Conservation (phyloP, 1,139 yeast genomes). For the Scheffersomyces titani region DNA sequence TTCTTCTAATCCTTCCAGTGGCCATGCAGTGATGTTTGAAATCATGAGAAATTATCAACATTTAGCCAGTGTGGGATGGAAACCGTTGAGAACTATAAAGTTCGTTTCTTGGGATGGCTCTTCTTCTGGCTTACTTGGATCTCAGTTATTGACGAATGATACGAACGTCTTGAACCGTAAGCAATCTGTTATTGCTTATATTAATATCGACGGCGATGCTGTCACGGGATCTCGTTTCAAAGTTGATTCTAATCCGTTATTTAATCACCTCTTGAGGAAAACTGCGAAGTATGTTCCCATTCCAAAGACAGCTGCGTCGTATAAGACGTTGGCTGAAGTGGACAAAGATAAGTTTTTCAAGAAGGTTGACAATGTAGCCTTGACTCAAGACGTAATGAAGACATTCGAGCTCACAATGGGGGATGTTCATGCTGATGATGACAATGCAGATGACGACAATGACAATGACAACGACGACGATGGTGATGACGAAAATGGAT, state of each 20-base stretch:
- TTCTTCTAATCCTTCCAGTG: constrained; percentile 38
- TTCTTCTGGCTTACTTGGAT: constrained; percentile 35
- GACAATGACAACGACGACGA: constrained; percentile 14
- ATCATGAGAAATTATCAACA: constrained; percentile 40
- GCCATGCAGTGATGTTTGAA: constrained; percentile 44
- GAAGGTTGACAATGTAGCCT: not conserved
- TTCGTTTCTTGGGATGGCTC: constrained; percentile 50
- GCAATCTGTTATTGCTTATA: constrained; percentile 34
- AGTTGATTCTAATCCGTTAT: constrained; percentile 40
- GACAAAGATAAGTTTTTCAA: not conserved
- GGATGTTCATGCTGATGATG: not conserved
- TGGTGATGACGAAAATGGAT: constrained; percentile 23
- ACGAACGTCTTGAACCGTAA: constrained; percentile 19
- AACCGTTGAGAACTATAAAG: constrained; percentile 42
- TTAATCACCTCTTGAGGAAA: constrained; percentile 32
- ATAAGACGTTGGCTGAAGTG: constrained; percentile 9
- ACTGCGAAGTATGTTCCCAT: constrained; percentile 38
- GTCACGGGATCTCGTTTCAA: constrained; percentile 39
- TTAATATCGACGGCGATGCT: constrained; percentile 43
- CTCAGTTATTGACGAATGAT: constrained; percentile 27
- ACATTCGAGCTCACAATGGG: not conserved
- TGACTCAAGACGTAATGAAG: constrained; percentile 4
- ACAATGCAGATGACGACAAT: constrained; percentile 8
- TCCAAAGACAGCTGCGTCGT: constrained; percentile 23
- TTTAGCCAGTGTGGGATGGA: constrained; percentile 41